Percentiles rank a stretch among this genome's conserved stretches.
Conservation (phyloP, 257 asterid genomes). For the Phtheirospermum japonicum region DNA sequence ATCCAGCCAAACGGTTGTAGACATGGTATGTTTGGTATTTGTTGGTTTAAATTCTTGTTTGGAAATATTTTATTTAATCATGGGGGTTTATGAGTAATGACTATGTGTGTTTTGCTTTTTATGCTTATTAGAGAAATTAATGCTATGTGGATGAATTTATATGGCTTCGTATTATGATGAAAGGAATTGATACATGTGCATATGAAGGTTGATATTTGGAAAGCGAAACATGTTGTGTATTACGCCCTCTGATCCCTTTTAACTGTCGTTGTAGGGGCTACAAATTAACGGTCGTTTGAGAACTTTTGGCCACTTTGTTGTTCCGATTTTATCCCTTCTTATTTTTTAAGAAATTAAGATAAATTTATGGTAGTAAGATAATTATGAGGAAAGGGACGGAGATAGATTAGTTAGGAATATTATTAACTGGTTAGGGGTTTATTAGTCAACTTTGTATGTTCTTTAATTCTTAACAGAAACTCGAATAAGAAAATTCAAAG, state of each 20-base stretch:
- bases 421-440: too few species aligned
- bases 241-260: neutral
- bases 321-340: too few species aligned
- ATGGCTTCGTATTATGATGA: conserved; percentile 3
- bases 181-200: conserved; percentile 4
- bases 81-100: neutral
- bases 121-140: neutral
- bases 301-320: too few species aligned
- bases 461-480: too few species aligned
- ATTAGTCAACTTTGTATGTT: too few species aligned
- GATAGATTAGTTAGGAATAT: too few species aligned
- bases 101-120: neutral
- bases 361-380: too few species aligned
- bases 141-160: neutral
- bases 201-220: conserved; percentile 8
- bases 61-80: neutral
- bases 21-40: conserved; percentile 55
- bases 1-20: conserved; percentile 81
- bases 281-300: too few species aligned
- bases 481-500: too few species aligned
- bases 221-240: neutral
- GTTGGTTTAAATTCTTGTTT: conserved; percentile 2
- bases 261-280: too few species aligned
- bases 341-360: too few species aligned
- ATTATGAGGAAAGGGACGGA: too few species aligned